These are phyloP conservation scores for Sporothrix humicola DNA, from an alignment of 2,329 filamentous ascomycete species.

Conservation along the genomic window DNA sequence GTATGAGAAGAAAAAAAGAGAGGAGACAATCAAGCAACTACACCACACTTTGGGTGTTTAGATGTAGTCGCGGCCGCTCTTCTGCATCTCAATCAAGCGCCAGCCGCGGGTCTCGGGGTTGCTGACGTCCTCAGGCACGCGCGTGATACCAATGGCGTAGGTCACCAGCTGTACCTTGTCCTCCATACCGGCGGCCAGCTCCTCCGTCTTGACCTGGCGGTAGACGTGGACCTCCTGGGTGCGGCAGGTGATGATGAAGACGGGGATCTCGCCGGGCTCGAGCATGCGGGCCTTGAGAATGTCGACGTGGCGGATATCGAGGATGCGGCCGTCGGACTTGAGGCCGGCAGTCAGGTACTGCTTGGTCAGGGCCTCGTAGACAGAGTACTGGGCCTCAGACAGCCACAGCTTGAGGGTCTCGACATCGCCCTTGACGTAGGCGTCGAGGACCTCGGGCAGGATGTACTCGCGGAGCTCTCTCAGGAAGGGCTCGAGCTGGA, in stretches of 20 bases:
- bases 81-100: conserved; percentile 98
- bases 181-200: conserved; percentile 96
- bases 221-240: conserved; percentile 99
- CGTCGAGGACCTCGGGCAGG: conserved; percentile 93
- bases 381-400: conserved; percentile 92
- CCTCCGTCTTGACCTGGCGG: conserved; percentile 83
- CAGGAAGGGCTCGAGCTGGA: conserved; percentile 93
- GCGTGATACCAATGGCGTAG: conserved; percentile 94
- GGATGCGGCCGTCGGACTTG: conserved; percentile 91
- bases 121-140: conserved; percentile 91
- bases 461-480: conserved; percentile 98
- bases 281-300: conserved; percentile 80
- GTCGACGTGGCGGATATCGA: conserved; percentile 94
- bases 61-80: conserved; percentile 89
- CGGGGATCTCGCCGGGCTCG: conserved; percentile 85
- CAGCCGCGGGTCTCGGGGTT: conserved; percentile 97
- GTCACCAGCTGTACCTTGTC: conserved; percentile 98
- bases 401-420: conserved; percentile 94
- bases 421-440: conserved; percentile 94
- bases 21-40: background rate
- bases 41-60: conserved; percentile 43
- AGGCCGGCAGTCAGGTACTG: conserved; percentile 94
- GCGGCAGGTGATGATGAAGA: conserved; percentile 95
- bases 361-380: conserved; percentile 95
- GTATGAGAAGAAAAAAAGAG: conserved; percentile 19